Evolutionary conservation across 2,329 filamentous ascomycete genomes (phyloP), one percentile per base, ranked within the genome.

Genomic region (Trichophyton rubrum): DNA sequence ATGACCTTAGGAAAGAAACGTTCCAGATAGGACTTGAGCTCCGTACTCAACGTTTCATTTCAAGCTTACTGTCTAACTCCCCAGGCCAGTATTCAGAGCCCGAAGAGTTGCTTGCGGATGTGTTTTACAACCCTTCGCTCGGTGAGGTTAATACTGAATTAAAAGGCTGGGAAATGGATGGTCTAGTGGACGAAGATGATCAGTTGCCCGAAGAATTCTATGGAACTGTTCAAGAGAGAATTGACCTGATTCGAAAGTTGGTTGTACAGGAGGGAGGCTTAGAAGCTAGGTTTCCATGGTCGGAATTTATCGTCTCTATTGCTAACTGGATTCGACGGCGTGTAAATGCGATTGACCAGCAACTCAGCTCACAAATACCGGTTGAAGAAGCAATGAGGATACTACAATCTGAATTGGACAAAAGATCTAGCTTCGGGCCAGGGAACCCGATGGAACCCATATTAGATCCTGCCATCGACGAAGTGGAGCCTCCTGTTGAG

Each of bases 271-370:
- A 33, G 6, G 51, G 53, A 17, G 11, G 9, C 8, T 13, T 49
- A 3, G 22, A 55, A 15, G 22, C 67, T 2, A 68, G 67, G 1
- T 85, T 78, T 66, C 73, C 76, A 2, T 85, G 81, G 81, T 65
- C 72, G 0, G 65, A 69, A 2, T 80, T 83, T 59, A 67, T 80
- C 4, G 64, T 76, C 0, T 68, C 73, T 7, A 67, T 78, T 4
- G 69, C 78, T 1, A 66, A 72, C 17, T 84, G 82, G 79, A 71
- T 76, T 20, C 73, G 75, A 60, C 64, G 66, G 6, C 74, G 79
- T 20, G 70, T 72, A 35, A 65, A 68, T 4, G 78, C 83, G 62
- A 74, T 85, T 47, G 68, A 74, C 20, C 58, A 66, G 1, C 68
- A 72, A 0, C 71, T 84, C 17, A 65, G 69, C 8, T 57, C 65